phyloP scores from a whole-genome alignment of 768 basidiomycete species.

The Leccinum olivaceopallidum region DNA sequence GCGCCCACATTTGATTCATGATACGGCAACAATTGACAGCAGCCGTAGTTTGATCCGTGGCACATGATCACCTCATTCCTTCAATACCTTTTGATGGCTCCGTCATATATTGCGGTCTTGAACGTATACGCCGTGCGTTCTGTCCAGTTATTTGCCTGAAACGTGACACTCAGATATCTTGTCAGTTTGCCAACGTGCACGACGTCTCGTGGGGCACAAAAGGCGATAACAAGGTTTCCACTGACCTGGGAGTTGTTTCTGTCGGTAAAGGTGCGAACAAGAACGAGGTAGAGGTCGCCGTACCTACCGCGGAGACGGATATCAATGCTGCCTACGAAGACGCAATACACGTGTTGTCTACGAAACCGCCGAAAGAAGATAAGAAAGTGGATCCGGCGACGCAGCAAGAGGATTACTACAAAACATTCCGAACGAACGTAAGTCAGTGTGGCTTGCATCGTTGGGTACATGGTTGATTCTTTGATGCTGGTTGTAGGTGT shows the following conservation, averaged over 20 bases:
- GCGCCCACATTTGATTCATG: conserved; percentile 34
- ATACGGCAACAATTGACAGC: neutral
- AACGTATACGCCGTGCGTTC: conserved; percentile 78
- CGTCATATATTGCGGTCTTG: conserved; percentile 90
- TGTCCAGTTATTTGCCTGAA: neutral
- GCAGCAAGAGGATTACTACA: conserved; percentile 83
- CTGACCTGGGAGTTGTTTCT: conserved; percentile 83
- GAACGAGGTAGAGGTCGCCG: conserved; percentile 82
- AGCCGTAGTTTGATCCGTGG: conserved; percentile 88
- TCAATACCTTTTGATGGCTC: conserved; percentile 91
- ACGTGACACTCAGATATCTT: conserved; percentile 1
- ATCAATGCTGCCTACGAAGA: conserved; percentile 90
- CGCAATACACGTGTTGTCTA: conserved; percentile 77
- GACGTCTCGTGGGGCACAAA: conserved; percentile 97
- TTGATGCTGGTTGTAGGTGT: conserved; percentile 44
- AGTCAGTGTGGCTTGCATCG: conserved; percentile 17
- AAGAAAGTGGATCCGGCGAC: conserved; percentile 60
- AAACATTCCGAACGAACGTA: conserved; percentile 85
- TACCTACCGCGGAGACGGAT: conserved; percentile 88
- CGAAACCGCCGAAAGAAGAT: conserved; percentile 76
- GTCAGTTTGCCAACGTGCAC: conserved; percentile 81
- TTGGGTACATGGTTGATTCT: conserved; percentile 14
- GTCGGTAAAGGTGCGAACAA: conserved; percentile 54
- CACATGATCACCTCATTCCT: conserved; percentile 97
- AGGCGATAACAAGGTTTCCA: conserved; percentile 83